phyloP scores from a whole-genome alignment of 768 basidiomycete genomes.

The Leccinum uliginosum region DNA sequence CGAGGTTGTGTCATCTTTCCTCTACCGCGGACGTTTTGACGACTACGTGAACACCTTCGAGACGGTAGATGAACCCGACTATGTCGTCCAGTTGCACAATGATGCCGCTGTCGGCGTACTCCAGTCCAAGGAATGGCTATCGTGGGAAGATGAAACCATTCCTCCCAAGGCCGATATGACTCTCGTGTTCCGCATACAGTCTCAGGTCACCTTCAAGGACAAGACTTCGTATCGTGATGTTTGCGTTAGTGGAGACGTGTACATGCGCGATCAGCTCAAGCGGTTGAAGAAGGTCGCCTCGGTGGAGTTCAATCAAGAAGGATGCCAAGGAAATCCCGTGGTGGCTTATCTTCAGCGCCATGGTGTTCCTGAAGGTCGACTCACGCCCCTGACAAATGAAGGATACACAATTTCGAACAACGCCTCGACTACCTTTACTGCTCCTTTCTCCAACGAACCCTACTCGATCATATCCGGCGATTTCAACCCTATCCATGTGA shows the following conservation, averaged over 20 bases:
- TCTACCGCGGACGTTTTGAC: constrained; percentile 91
- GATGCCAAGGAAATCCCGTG: constrained; percentile 91
- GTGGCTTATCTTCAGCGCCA: constrained; percentile 90
- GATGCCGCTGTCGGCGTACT: constrained; percentile 87
- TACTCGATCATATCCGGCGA: constrained; percentile 96
- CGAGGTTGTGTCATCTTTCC: constrained; percentile 91
- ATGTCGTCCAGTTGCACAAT: constrained; percentile 66
- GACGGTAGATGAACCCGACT: constrained; percentile 84
- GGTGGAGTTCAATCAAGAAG: constrained; percentile 81
- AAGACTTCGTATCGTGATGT: constrained; percentile 80
- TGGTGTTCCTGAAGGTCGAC: constrained; percentile 72
- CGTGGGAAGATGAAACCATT: constrained; percentile 81
- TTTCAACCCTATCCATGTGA: constrained; percentile 98
- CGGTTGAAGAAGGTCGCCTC: constrained; percentile 84
- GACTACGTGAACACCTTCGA: constrained; percentile 98
- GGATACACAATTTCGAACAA: constrained; percentile 78
- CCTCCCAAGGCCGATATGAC: constrained; percentile 77
- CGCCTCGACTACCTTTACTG: constrained; percentile 63
- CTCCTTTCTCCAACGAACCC: constrained; percentile 90
- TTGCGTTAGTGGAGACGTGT: constrained; percentile 79
- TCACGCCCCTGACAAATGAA: constrained; percentile 73
- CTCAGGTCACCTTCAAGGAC: constrained; percentile 88
- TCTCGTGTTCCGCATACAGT: constrained; percentile 86
- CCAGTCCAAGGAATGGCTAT: constrained; percentile 96
- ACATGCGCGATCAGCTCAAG: constrained; percentile 85